These are phyloP conservation scores for Trametes hirsuta DNA, from an alignment of 1,284 basidiomycete species.

Conservation along the genomic window DNA sequence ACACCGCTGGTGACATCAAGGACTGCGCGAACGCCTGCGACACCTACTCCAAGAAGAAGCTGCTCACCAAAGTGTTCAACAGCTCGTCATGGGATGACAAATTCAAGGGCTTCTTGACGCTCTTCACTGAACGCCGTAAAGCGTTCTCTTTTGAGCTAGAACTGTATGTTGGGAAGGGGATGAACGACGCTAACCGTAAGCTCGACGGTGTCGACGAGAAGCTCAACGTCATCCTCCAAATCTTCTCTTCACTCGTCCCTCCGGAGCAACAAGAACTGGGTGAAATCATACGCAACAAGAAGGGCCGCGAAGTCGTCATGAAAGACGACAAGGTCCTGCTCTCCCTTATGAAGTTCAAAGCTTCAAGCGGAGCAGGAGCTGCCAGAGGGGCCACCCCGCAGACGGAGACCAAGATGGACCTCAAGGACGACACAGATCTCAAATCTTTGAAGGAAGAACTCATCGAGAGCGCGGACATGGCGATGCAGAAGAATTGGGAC, in stretches of 20 bases:
- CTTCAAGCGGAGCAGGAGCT: too few species aligned
- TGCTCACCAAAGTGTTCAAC: conserved; percentile 42
- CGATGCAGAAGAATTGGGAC: conserved; percentile 30
- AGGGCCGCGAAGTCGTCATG: conserved; percentile 1
- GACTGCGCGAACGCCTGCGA: conserved; percentile 38
- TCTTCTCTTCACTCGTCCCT: conserved; percentile 1
- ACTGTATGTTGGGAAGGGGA: conserved; percentile 37
- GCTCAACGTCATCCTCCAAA: conserved; percentile 4
- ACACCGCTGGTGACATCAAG: conserved; percentile 35
- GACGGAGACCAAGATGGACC: neutral
- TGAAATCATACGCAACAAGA: conserved; percentile 35
- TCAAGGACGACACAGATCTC: neutral
- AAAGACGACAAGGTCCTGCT: neutral
- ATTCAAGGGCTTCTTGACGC: conserved; percentile 36
- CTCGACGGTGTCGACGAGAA: conserved; percentile 32
- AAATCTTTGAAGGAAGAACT: conserved; percentile 1
- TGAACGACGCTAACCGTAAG: conserved; percentile 38
- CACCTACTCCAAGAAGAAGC: conserved; percentile 35
- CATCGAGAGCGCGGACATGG: conserved; percentile 5
- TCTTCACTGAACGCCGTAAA: conserved; percentile 38
- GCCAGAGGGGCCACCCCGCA: neutral
- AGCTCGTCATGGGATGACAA: conserved; percentile 41
- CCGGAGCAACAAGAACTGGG: conserved; percentile 9
- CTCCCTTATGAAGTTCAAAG: neutral
- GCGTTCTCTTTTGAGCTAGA: conserved; percentile 39